Base-by-base conservation (phyloP, 2,329 filamentous ascomycete genomes). In the Ploettnerulaceae sp. region DNA sequence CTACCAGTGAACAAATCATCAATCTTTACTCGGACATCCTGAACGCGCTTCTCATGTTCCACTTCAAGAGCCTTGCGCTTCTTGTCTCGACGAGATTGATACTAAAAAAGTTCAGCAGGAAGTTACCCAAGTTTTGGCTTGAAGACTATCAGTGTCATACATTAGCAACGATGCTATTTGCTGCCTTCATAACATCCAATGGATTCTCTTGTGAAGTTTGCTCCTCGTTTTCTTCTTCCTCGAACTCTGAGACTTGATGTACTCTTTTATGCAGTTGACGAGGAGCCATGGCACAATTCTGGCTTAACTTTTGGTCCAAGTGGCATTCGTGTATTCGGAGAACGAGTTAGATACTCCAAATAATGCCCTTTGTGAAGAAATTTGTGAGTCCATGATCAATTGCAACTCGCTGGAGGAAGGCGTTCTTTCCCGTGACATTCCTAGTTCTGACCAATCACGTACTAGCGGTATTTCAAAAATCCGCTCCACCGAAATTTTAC, bases 31-130 rank as follows among this genome's bases (percentile, higher is more conserved):
- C 41, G 45, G n/a, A 55, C 36, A 26, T 61, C 59, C 38, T 60
- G 53, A 24, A 57, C 49, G 17, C 48, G 51, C 31, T 56, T 54
- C 12, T 49, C 44, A 28, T 57, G 56, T 17, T 60, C 57, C 14
- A 33, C 41, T 26, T 61, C 55, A 22, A 64, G 55, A 17, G 43
- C 40, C 18, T 54, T 60, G 6, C 61, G 56, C 46, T 58, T 59
- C n/a, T 51, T 42, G 14, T 62, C 58, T 21, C 58, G 54, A 3
- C 49, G 53, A 36, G 50, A 60, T 17, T 56, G 58, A 15, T 44
- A 45, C 62, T 63, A 22, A 22, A 44, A 32, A 15, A 11, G 37
- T 24, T 24, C 25, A 9, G 20, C 25, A 31, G 22, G 32, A 32
- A 22, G 11, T 14, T 18, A 20, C n/a, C n/a, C n/a, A n/a, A 20